Evolutionary conservation across 2,329 filamentous ascomycete species (phyloP).

Genomic region (Ascosphaera pollenicola): DNA sequence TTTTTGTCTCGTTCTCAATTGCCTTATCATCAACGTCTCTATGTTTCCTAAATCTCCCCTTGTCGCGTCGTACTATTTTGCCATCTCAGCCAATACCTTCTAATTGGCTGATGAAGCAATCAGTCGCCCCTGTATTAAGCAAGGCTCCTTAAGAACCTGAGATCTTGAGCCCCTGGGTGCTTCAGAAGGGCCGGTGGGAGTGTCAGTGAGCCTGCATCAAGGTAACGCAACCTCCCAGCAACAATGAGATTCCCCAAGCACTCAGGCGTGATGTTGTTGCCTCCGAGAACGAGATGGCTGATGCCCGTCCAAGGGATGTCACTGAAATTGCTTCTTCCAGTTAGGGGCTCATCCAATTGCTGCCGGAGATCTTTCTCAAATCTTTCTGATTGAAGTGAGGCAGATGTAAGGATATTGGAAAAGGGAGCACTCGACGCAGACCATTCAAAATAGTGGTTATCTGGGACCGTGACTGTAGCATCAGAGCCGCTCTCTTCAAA

Average conservation of each 20-base stretch:
- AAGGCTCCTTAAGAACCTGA: neutral
- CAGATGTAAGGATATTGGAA: slow-evolving; percentile 16
- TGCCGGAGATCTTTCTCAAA: slow-evolving; percentile 30
- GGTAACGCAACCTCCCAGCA: slow-evolving; percentile 29
- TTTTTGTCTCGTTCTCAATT: too few relatives aligned
- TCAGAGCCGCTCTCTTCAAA: slow-evolving; percentile 2
- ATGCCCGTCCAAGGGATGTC: slow-evolving; percentile 31
- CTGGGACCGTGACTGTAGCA: slow-evolving; percentile 7
- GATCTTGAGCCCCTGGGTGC: slow-evolving; percentile 1
- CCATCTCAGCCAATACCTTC: too few relatives aligned
- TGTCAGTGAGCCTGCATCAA: slow-evolving; percentile 31
- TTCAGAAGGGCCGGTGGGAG: slow-evolving; percentile 10
- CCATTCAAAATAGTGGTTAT: slow-evolving; percentile 6
- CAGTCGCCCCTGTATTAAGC: too few relatives aligned
- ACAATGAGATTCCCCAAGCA: slow-evolving; percentile 30
- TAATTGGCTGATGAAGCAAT: too few relatives aligned
- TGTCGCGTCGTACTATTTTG: too few relatives aligned
- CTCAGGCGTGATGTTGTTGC: slow-evolving; percentile 33
- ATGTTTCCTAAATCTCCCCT: too few relatives aligned
- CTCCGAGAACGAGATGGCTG: slow-evolving; percentile 36
- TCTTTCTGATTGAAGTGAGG: slow-evolving; percentile 21
- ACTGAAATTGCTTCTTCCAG: slow-evolving; percentile 32
- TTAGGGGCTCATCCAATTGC: slow-evolving; percentile 26
- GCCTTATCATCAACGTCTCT: too few relatives aligned
- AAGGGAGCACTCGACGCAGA: slow-evolving; percentile 8